Base-by-base conservation (phyloP, 345 rosid species). In the Lepidium didymum region DNA sequence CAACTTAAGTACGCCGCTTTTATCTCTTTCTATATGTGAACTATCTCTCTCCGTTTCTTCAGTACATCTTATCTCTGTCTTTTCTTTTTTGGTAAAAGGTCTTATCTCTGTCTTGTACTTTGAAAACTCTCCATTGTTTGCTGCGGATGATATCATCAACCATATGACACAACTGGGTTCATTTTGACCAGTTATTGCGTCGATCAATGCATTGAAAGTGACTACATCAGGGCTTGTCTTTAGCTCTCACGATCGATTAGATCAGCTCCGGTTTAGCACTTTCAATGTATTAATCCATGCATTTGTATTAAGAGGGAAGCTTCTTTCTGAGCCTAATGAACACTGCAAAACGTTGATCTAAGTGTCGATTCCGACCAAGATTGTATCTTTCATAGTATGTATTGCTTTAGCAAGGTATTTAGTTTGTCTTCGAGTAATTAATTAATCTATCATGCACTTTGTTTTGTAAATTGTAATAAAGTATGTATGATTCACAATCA, bases 131-230 rank as follows among this genome's bases (percentile, higher is more conserved):
- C 11, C 15, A 7, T 51, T 21, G 29, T 5, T 21, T 10, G n/a
- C 6, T 29, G 18, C 10, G 1, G 18, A 27, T 25, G 56, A 16
- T 27, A 13, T 51, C 1, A 29, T 27, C 4, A 52, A 4, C 12
- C 11, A 1, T 8, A 4, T 29, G 19, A 18, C 14, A n/a, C 16
- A 52, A 27, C 56, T 67, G 5, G 54, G 62, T 13, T 27, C 31
- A 4, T 19, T 31, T 19, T 31, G 34, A 67, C 44, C 15, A 13
- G 45, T 55, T 44, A 23, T 44, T 67, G 72, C 72, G 45, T 56
- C 64, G 64, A 68, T 56, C 72, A 68, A 56, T 68, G 46, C 72
- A 68, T 37, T 68, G 72, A 68, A 68, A 68, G 64, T 68, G 64
- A 68, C 72, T 45, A 68, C 64, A 14, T 56, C 64, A 15, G 64